Conservation (phyloP, 208 protist genomes). For the Trichomonas tenax region DNA sequence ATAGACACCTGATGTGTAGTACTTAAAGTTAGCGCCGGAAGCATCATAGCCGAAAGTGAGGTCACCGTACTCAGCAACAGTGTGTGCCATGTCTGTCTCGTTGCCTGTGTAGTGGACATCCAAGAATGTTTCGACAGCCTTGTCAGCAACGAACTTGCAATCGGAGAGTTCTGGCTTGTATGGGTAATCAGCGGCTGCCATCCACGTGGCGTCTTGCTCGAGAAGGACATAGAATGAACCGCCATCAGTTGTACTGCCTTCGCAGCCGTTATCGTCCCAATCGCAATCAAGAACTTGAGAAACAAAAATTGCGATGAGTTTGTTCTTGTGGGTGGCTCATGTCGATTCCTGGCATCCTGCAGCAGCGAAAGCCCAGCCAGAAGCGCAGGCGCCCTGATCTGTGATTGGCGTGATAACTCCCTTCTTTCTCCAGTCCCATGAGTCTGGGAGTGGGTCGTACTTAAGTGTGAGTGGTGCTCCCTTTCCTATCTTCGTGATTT, state of each 20-base stretch:
- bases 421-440: background rate
- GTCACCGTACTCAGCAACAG: background rate
- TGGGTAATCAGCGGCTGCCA: background rate
- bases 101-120: background rate
- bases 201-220: background rate
- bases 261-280: background rate
- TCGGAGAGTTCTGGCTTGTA: background rate
- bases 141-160: background rate
- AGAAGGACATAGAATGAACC: background rate
- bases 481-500: background rate
- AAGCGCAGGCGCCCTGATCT: background rate
- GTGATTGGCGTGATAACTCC: background rate
- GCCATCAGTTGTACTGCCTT: background rate
- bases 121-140: background rate
- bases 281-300: background rate
- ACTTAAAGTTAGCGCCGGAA: conserved; percentile 25
- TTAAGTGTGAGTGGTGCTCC: background rate
- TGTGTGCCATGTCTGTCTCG: background rate
- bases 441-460: background rate
- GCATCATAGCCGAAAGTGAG: background rate
- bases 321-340: background rate
- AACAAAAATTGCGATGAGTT: background rate
- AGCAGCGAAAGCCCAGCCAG: background rate
- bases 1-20: conserved; percentile 38
- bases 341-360: background rate